Percentiles rank a stretch among this genome's conserved stretches.
Conservation (phyloP, 495 filamentous ascomycete species). For the Cudoniella acicularis region DNA sequence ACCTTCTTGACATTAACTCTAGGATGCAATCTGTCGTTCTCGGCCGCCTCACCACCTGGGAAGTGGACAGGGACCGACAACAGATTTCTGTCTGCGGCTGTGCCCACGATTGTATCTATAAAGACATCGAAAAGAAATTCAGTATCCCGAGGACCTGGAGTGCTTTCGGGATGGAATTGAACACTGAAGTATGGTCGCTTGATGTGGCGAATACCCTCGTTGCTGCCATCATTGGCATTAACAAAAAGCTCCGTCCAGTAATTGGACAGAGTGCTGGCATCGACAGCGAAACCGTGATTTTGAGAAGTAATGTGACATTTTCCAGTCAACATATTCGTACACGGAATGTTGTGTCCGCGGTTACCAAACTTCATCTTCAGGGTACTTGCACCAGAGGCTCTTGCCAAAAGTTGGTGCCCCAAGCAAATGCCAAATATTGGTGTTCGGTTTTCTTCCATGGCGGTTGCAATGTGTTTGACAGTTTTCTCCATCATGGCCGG, state of each 20-base stretch:
- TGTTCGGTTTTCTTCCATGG: constrained; percentile 68
- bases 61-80: constrained; percentile 72
- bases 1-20: constrained; percentile 88
- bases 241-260: constrained; percentile 93
- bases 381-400: constrained; percentile 84
- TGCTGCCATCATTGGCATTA: constrained; percentile 96
- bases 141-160: constrained; percentile 92
- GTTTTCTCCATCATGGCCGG: constrained; percentile 77
- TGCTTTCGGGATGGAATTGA: constrained; percentile 97
- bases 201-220: constrained; percentile 90
- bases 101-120: constrained; percentile 73
- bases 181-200: constrained; percentile 92
- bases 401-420: constrained; percentile 89
- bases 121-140: constrained; percentile 97
- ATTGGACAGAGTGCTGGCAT: constrained; percentile 65
- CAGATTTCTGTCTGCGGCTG: constrained; percentile 52
- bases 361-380: constrained; percentile 99
- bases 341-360: constrained; percentile 96
- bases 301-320: constrained; percentile 98
- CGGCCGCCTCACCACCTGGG: constrained; percentile 75
- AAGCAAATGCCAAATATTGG: constrained; percentile 97
- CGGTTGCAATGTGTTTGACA: constrained; percentile 67
- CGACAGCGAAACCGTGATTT: constrained; percentile 94
- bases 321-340: constrained; percentile 88
- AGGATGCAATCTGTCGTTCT: constrained; percentile 72